These are phyloP conservation scores for Aspergillus bombycis DNA, from an alignment of 2,329 filamentous ascomycete genomes.

Conservation along the genomic window DNA sequence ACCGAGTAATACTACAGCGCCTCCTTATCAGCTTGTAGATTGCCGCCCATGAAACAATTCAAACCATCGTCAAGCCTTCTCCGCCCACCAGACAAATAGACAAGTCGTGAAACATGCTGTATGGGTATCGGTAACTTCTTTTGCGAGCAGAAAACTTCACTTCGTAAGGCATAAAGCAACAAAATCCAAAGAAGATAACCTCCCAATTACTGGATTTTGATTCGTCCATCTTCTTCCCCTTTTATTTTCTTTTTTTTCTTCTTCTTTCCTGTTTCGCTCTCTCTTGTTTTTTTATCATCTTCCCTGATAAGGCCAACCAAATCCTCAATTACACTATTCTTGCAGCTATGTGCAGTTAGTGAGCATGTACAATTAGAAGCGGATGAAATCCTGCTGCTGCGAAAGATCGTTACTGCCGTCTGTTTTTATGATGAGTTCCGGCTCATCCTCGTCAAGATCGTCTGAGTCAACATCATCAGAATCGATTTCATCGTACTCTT, in stretches of 20 bases:
- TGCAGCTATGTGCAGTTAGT: constrained; percentile 19
- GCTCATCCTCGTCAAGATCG: constrained; percentile 49
- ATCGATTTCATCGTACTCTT: constrained; percentile 64
- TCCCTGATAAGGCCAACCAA: background rate
- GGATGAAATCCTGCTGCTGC: constrained; percentile 58
- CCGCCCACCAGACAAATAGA: background rate
- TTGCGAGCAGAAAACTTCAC: background rate
- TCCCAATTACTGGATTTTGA: background rate
- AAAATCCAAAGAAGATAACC: constrained; percentile 3
- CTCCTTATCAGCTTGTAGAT: background rate
- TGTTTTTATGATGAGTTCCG: constrained; percentile 39
- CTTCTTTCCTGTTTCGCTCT: too few species aligned
- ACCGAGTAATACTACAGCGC: background rate
- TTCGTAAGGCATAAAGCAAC: constrained; percentile 1
- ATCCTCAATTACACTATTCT: constrained; percentile 4
- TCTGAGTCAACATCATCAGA: constrained; percentile 77
- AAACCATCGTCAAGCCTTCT: background rate
- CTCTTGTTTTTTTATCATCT: background rate
- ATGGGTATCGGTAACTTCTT: constrained; percentile 10
- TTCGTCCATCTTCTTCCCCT: background rate
- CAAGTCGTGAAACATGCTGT: constrained; percentile 4
- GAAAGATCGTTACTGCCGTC: constrained; percentile 51
- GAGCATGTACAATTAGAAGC: constrained; percentile 41
- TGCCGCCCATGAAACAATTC: background rate
- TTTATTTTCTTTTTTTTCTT: background rate